Evolutionary conservation across 176 grass and related monocot species (phyloP), one percentile per base, ranked within the genome.

Genomic region (Chrysopogon serrulatus): DNA sequence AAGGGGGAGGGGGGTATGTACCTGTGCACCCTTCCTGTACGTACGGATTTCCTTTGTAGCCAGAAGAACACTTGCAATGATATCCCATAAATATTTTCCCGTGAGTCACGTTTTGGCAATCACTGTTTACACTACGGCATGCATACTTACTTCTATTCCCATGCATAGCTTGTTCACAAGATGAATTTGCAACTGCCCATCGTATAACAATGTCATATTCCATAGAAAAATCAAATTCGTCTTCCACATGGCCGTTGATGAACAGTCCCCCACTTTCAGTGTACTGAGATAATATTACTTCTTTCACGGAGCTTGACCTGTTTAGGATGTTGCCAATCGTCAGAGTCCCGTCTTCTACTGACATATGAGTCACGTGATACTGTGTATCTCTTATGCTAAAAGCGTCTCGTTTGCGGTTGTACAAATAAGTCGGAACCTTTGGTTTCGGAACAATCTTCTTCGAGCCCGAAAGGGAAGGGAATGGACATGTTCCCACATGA

Each of bases 1-100:
- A 15, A 14, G 24, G 1, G 0, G 10, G 47, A 18, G 26, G 39
- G 26, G 39, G 15, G 36, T 14, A 9, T 44, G 24, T 40, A 90
- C 91, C 82, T 74, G 0, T 7, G 15, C 91, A 94, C 4, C 82
- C 82, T 0, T 75, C 16, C 2, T 4, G 7, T 15, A 61, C 36
- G 33, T 93, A 93, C 1, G 91, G 85, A 72, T 90, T 93, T 24
- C 91, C 91, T 1, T 62, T 0, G 19, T 43, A 94, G 1, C 79
- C 83, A 1, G 8, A 0, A 13, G 10, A 70, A 71, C 92, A 94
- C 0, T 49, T 72, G 83, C 92, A 94, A 3, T 49, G 61, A 24
- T 94, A 94, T 0, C 89, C 89, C 0, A 67, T 23, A 8, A 26
- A 23, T 1, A 31, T 53, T 0, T 2, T 15, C 5, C 0, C 21